Evolutionary conservation across 1,139 yeast species (phyloP).

Genomic region (Candida sanyaensis): DNA sequence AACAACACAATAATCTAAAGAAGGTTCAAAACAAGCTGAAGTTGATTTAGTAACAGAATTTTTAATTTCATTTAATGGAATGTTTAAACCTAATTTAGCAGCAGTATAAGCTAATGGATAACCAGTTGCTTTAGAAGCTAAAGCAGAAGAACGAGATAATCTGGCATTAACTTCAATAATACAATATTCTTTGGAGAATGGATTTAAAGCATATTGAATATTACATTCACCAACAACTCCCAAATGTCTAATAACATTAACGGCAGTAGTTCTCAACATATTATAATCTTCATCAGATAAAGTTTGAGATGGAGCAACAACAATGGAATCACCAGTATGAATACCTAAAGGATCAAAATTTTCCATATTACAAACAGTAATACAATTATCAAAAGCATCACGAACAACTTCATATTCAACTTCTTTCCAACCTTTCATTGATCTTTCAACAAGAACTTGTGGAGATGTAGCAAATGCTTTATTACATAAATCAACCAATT

Average conservation of each 20-base stretch:
- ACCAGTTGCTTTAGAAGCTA: conserved; percentile 98
- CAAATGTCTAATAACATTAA: conserved; percentile 93
- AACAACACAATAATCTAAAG: conserved; percentile 93
- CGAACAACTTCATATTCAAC: conserved; percentile 98
- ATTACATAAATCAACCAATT: conserved; percentile 39
- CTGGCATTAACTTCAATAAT: conserved; percentile 98
- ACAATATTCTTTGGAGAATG: conserved; percentile 92
- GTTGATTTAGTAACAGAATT: conserved; percentile 97
- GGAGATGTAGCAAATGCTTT: conserved; percentile 86
- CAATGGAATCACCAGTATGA: conserved; percentile 98
- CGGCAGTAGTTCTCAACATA: conserved; percentile 97
- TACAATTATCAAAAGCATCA: conserved; percentile 94
- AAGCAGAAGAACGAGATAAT: conserved; percentile 94
- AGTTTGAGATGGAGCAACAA: conserved; percentile 98
- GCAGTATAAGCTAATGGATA: conserved; percentile 98
- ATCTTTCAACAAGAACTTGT: conserved; percentile 94
- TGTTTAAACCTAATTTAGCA: conserved; percentile 78
- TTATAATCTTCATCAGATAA: conserved; percentile 96
- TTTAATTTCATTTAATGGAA: conserved; percentile 91
- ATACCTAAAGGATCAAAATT: conserved; percentile 98
- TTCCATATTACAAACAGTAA: conserved; percentile 99
- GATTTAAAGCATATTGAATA: conserved; percentile 95
- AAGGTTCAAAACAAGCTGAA: conserved; percentile 95
- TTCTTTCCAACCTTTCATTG: conserved; percentile 98
- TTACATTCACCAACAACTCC: conserved; percentile 99